Conservation (phyloP, 306 rosid species). For the Medicago lupulina region DNA sequence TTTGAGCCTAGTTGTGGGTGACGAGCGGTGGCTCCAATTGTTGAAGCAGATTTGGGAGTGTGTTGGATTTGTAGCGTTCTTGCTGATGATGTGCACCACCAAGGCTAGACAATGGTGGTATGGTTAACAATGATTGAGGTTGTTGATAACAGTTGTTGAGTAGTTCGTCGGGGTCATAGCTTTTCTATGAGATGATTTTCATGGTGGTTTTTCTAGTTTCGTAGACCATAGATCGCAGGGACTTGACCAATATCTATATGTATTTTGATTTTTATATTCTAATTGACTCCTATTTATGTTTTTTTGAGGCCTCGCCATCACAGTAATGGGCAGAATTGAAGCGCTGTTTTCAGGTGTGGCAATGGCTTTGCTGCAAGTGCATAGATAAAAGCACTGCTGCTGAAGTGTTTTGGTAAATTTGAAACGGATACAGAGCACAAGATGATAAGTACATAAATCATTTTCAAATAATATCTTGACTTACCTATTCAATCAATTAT, state of each 20-base stretch:
- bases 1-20: background rate
- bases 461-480: background rate
- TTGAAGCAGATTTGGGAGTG: background rate
- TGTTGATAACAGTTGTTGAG: background rate
- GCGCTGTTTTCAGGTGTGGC: background rate
- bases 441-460: background rate
- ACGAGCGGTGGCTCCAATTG: background rate
- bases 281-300: background rate
- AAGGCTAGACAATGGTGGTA: background rate
- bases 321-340: conserved; percentile 7
- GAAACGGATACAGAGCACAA: background rate
- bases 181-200: background rate
- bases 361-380: background rate
- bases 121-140: background rate
- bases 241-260: background rate
- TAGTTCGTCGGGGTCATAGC: background rate
- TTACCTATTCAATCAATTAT: background rate
- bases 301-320: background rate
- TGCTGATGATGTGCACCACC: background rate
- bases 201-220: conserved; percentile 15
- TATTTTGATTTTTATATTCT: background rate
- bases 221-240: conserved; percentile 1
- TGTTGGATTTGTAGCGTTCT: background rate
- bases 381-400: background rate
- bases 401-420: background rate